Percentiles rank a stretch among this genome's conserved stretches.
Evolutionary conservation across 192 early-diverging fungal genomes (phyloP).

Genomic region (Linnemannia exigua): DNA sequence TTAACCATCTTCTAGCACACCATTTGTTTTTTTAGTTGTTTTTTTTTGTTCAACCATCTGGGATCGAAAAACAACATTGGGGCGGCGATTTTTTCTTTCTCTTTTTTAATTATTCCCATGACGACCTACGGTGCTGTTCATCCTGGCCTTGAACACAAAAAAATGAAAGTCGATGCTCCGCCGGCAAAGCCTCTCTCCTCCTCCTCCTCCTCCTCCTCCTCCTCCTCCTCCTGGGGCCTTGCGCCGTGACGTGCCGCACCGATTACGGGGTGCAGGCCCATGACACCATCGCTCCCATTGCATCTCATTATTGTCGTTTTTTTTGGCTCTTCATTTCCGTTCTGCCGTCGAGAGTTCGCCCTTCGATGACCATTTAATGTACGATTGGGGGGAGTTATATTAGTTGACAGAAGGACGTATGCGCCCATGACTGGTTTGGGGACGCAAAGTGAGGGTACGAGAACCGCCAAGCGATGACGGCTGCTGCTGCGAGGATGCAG

Average conservation of each 20-base stretch:
- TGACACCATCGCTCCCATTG: not conserved
- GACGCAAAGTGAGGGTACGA: not conserved
- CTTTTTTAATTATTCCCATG: not conserved
- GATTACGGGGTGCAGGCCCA: not conserved
- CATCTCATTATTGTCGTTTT: not conserved
- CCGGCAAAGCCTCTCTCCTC: too few species aligned
- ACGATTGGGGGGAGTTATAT: too few species aligned
- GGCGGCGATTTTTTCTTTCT: conserved; percentile 2
- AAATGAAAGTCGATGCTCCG: too few species aligned
- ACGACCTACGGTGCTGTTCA: not conserved
- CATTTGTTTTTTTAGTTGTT: not conserved
- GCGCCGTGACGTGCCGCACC: too few species aligned
- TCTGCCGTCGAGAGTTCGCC: not conserved
- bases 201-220: too few species aligned
- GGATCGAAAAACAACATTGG: conserved; percentile 10
- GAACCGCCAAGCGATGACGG: not conserved
- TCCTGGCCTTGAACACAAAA: too few species aligned
- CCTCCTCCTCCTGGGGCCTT: too few species aligned
- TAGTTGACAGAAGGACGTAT: not conserved
- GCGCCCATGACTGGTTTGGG: not conserved
- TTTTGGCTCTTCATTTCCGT: not conserved
- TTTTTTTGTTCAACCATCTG: not conserved
- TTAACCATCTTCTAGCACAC: not conserved
- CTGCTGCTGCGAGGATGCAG: not conserved
- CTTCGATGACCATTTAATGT: too few species aligned